A percentile compares a stretch with the other conserved stretches of the same genome.
These are phyloP conservation scores for Forsythia suspensa DNA, from an alignment of 257 asterid species.

Conservation along the genomic window DNA sequence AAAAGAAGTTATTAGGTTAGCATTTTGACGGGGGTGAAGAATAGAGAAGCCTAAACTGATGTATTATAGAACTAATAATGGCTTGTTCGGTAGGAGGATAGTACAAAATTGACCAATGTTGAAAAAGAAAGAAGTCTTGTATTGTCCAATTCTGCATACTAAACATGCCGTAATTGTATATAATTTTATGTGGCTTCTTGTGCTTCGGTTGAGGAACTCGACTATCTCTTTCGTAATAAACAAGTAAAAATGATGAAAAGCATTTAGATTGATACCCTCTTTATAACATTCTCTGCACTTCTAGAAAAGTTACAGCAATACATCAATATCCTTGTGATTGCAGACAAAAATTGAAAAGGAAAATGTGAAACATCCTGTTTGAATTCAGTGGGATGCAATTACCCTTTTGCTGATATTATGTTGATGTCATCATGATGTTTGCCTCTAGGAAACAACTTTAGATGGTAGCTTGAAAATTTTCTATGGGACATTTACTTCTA, in stretches of 20 bases:
- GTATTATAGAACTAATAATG: neutral
- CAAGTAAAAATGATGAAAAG: neutral
- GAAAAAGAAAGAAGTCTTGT: neutral
- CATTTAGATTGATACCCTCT: constrained; percentile 5
- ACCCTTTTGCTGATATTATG: neutral
- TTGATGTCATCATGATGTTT: neutral
- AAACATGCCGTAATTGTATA: neutral
- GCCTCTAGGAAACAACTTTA: neutral
- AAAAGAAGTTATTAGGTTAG: neutral
- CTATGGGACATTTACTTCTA: neutral
- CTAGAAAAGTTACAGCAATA: neutral
- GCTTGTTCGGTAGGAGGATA: neutral
- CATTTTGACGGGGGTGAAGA: neutral
- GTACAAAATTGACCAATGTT: neutral
- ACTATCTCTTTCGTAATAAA: neutral
- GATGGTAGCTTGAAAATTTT: neutral
- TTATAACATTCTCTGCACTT: constrained; percentile 7
- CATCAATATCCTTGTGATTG: neutral
- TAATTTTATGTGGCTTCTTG: neutral
- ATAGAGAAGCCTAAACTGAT: neutral
- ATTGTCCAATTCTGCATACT: neutral
- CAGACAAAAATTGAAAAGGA: neutral
- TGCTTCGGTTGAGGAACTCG: neutral
- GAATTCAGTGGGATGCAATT: neutral
- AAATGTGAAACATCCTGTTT: neutral